These are phyloP conservation scores for Orbilia blumenaviensis DNA, from an alignment of 2,329 filamentous ascomycete genomes.

Conservation along the genomic window DNA sequence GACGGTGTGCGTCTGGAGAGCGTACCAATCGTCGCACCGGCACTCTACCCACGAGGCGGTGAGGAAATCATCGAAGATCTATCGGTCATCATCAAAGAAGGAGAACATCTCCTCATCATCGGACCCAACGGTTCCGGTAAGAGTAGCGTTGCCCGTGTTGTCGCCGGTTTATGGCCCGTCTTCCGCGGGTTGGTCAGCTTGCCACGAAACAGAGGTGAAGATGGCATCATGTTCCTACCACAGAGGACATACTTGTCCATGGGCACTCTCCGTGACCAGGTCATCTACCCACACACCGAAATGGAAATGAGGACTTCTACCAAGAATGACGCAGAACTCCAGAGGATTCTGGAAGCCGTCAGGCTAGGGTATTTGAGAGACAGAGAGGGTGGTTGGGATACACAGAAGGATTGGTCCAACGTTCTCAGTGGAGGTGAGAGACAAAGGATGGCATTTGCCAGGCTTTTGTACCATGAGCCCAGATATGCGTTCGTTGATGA, in stretches of 20 bases:
- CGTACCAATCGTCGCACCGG: slow-evolving; percentile 89
- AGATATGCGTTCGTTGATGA: slow-evolving; percentile 94
- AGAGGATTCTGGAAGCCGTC: slow-evolving; percentile 80
- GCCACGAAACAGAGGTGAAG: slow-evolving; percentile 79
- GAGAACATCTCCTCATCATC: slow-evolving; percentile 93
- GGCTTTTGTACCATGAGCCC: slow-evolving; percentile 92
- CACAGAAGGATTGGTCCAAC: slow-evolving; percentile 97
- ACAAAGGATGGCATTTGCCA: slow-evolving; percentile 89
- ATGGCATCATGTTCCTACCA: slow-evolving; percentile 98
- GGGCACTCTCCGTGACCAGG: slow-evolving; percentile 92
- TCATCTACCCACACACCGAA: slow-evolving; percentile 96
- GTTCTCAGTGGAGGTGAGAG: slow-evolving; percentile 97
- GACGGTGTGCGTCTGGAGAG: slow-evolving; percentile 93
- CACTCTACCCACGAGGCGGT: slow-evolving; percentile 85
- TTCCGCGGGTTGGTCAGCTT: slow-evolving; percentile 92
- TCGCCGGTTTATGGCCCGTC: slow-evolving; percentile 93
- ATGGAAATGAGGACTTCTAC: slow-evolving; percentile 88
- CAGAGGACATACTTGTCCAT: slow-evolving; percentile 77
- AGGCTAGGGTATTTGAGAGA: slow-evolving; percentile 87
- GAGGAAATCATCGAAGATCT: slow-evolving; percentile 90
- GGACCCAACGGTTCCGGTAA: slow-evolving; percentile 96
- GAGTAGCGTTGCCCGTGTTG: slow-evolving; percentile 83
- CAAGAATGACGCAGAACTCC: slow-evolving; percentile 79
- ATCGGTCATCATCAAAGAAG: slow-evolving; percentile 85
- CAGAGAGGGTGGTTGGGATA: slow-evolving; percentile 95